Base-by-base conservation (phyloP, 2,329 filamentous ascomycete species). In the Chaetomiaceae sp. region DNA sequence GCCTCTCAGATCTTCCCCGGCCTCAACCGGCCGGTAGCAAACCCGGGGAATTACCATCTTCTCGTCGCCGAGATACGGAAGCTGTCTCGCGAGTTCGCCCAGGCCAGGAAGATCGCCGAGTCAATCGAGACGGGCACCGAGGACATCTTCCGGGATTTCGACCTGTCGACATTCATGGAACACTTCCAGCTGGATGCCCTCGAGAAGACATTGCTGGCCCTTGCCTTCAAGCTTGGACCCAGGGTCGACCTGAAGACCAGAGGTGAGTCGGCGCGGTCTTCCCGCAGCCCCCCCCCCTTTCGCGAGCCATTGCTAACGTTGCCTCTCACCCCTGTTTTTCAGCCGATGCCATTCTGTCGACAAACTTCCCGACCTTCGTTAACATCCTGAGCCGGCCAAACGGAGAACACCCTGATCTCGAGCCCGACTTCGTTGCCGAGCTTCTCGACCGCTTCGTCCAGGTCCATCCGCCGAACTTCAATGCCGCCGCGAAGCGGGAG, bases 141-240 rank as follows among this genome's bases (percentile, higher is more conserved):
- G 58, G 91, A 98, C 58, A 80, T 95, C 50, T 96, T 95, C 65
- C 85, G 89, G 48, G 91, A 97, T 63, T 96, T 98, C 60, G 91
- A 98, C 63, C 77, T 98, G n/a, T 86, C 87, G 2, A 87, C 86
- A 2, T 97, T 98, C 63, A 83, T 97, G 75, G 86, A 95, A 54
- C 90, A 97, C 65, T 98, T 98, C 73, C 89, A 90, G 63, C 76
- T 96, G 44, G 90, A 96, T 68, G 82, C 88, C 9, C 67, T 96
- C 38, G 82, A 89, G 60, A 95, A 95, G 73, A 87, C 88, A 33
- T 79, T 94, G 51, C 75, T 98, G 53, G 88, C 88, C 40, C 73
- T 96, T 47, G 88, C 91, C 4, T 95, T 95, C 67, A 94, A 91
- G 66, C 78, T 83, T 51, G 83, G 83, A n/a, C 79, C 79, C 33